These are phyloP conservation scores for Polygonum aviculare DNA, from an alignment of 148 eudicot species.

Conservation along the genomic window DNA sequence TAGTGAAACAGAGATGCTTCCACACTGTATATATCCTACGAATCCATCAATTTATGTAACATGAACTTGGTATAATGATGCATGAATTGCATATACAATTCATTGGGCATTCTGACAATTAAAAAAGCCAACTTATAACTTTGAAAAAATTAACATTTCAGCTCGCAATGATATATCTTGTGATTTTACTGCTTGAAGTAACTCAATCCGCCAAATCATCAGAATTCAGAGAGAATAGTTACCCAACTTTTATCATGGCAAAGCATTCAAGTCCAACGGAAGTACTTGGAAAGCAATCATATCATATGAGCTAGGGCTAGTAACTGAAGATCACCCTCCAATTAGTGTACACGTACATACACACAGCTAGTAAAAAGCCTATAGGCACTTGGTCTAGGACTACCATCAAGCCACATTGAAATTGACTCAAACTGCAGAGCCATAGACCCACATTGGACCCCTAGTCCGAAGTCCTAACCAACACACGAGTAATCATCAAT, in stretches of 20 bases:
- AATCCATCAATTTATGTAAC: not conserved
- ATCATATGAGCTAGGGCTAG: not conserved
- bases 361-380: not conserved
- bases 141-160: not conserved
- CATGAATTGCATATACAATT: not conserved
- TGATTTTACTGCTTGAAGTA: not conserved
- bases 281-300: not conserved
- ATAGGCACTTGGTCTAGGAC: not conserved
- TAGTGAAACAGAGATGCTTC: not conserved
- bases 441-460: not conserved
- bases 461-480: not conserved
- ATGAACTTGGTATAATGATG: not conserved
- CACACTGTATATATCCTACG: not conserved
- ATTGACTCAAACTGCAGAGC: not conserved
- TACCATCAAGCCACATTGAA: not conserved
- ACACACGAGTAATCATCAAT: not conserved
- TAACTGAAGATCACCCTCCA: not conserved
- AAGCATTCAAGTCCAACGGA: not conserved
- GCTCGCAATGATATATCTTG: not conserved
- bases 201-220: not conserved
- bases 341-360: not conserved
- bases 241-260: not conserved
- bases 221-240: not conserved
- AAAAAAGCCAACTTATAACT: not conserved
- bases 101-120: not conserved